Base-by-base conservation (phyloP, 1,284 basidiomycete genomes). In the Ganoderma boninense region DNA sequence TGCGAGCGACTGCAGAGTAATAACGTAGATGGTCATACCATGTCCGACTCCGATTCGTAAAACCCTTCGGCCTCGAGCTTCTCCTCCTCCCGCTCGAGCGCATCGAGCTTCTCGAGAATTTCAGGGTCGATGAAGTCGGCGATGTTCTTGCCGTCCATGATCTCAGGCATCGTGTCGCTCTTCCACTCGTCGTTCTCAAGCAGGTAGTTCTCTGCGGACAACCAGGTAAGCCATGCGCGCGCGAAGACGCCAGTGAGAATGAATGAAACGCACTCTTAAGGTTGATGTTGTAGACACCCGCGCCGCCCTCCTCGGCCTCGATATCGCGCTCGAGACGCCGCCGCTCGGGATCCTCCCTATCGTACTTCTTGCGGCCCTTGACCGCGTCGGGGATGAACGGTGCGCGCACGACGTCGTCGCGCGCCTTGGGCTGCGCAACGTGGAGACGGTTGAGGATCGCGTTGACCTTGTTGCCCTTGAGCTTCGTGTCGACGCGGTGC, bases 71-170 rank as follows among this genome's bases (percentile, higher is more conserved):
- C 93, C 80, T 97, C 89, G 38, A 99, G 88, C 78, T 90, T 91
- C 84, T 98, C 97, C 83, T 99, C 97, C 81, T 99, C 97, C 49
- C 95, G 90, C 84, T 99, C 98, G 66, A 99, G 90, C 13, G 96
- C 97, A 80, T 99, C 97, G 69, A 99, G 91, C 83, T 96, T 97
- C 83, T 97, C 96, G 54, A 92, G 91, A 75, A 99, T 99, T 79
- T 99, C 98, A n/a, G 97, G 95, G 82, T 99, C 98, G 82, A 99
- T 95, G 77, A 99, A 99, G 87, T 99, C 97, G 52, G 97, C 97
- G 68, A 99, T 86, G 85, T 99, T 99, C 90, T 99, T 99, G 84
- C 97, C 98, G 75, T 99, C 91, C 90, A 96, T 91, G 79, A 99
- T 95, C 83, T 99, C 98, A 38, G 97, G 98, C 32, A 99, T 95